Conservation (phyloP, 306 rosid genomes). For the Lablab purpureus region DNA sequence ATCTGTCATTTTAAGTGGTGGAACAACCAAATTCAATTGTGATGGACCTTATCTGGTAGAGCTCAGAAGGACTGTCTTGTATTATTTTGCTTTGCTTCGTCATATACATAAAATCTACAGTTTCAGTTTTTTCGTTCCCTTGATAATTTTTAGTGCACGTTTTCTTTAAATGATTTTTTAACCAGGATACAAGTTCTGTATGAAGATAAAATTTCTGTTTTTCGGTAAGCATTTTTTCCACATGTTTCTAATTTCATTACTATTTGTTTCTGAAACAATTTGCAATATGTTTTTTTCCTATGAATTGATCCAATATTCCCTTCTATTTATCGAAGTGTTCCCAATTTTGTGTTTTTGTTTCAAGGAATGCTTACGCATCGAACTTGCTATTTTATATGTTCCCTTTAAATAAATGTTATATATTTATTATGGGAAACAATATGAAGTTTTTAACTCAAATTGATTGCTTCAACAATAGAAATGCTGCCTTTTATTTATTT, state of each 20-base stretch:
- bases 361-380: not conserved
- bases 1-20: not conserved
- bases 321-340: not conserved
- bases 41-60: not conserved
- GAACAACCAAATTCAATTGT: not conserved
- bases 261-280: not conserved
- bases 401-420: not conserved
- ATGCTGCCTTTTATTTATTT: not conserved
- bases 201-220: not conserved
- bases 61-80: not conserved
- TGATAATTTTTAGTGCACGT: not conserved
- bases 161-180: not conserved
- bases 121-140: not conserved
- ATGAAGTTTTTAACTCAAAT: not conserved
- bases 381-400: not conserved
- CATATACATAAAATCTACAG: not conserved
- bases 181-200: not conserved
- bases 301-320: not conserved
- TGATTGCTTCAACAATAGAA: not conserved
- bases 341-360: not conserved
- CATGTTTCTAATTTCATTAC: not conserved
- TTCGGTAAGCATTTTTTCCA: too few species aligned
- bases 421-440: not conserved
- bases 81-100: constrained; percentile 6
- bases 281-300: not conserved